Percentiles rank a stretch among this genome's conserved stretches.
Evolutionary conservation across 306 rosid species (phyloP).

Genomic region (Crotalaria pallida): DNA sequence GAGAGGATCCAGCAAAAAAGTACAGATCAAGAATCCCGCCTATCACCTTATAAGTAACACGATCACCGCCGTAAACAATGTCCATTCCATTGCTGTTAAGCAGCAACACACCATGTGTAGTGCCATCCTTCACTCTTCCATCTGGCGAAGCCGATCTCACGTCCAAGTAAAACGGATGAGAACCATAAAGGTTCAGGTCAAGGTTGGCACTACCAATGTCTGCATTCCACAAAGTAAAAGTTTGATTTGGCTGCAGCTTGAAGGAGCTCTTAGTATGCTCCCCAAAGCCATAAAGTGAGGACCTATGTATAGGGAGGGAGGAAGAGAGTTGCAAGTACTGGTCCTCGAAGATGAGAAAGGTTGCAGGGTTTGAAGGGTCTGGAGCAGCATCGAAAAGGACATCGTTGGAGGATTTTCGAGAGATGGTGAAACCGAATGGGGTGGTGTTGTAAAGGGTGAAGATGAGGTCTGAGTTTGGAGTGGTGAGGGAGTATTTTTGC

Average conservation of each 20-base stretch:
- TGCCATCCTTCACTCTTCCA: constrained; percentile 42
- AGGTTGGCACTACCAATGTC: constrained; percentile 40
- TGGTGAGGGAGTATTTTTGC: background rate
- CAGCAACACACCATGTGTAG: constrained; percentile 71
- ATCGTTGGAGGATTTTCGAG: constrained; percentile 59
- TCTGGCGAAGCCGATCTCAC: constrained; percentile 42
- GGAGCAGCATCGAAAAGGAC: constrained; percentile 52
- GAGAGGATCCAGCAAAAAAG: constrained; percentile 68
- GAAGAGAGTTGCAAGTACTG: constrained; percentile 74
- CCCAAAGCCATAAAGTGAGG: constrained; percentile 67
- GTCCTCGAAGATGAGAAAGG: constrained; percentile 60
- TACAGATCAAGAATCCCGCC: constrained; percentile 77
- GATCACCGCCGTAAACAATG: constrained; percentile 47
- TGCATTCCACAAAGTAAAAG: constrained; percentile 59
- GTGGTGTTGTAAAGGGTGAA: constrained; percentile 58
- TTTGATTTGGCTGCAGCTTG: constrained; percentile 41
- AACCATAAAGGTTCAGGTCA: constrained; percentile 67
- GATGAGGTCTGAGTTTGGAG: constrained; percentile 54
- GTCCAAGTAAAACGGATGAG: constrained; percentile 86
- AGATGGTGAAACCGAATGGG: constrained; percentile 66
- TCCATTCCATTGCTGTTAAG: constrained; percentile 87
- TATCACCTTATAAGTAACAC: constrained; percentile 58
- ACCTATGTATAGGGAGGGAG: constrained; percentile 41
- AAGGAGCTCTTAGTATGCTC: constrained; percentile 69
- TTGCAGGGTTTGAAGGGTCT: constrained; percentile 22